phyloP scores from a whole-genome alignment of 2,329 filamentous ascomycete species.

The Malbranchea zuffiana region DNA sequence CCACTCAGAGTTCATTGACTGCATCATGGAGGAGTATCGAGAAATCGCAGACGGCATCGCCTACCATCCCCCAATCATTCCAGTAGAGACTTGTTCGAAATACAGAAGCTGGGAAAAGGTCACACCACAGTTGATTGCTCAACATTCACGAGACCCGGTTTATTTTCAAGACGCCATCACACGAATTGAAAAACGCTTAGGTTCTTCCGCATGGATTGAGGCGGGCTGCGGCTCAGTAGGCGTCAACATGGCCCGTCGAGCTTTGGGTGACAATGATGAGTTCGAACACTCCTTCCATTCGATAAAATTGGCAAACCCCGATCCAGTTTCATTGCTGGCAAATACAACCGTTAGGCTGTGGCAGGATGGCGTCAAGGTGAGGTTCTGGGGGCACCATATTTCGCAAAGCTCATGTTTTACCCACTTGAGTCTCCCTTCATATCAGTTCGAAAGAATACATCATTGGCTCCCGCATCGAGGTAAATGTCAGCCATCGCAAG shows the following conservation, averaged over 20 bases:
- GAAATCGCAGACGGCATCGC: background rate
- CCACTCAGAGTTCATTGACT: background rate
- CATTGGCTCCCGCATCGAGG: no score
- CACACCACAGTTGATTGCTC: constrained; percentile 16
- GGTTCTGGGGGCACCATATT: constrained; percentile 32
- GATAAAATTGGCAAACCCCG: constrained; percentile 5
- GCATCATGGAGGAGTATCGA: background rate
- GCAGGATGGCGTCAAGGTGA: constrained; percentile 27
- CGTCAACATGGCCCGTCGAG: constrained; percentile 22
- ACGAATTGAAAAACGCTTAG: constrained; percentile 25
- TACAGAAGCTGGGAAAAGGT: background rate
- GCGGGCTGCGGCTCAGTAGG: constrained; percentile 31
- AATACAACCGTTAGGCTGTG: constrained; percentile 29
- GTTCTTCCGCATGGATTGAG: constrained; percentile 30
- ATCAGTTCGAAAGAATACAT: constrained; percentile 33
- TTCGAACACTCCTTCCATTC: constrained; percentile 7
- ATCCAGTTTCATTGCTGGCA: constrained; percentile 16
- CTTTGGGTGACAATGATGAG: constrained; percentile 13
- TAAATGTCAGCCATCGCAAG: no score
- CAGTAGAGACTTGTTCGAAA: constrained; percentile 1
- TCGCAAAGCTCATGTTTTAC: constrained; percentile 21
- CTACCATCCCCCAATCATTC: background rate
- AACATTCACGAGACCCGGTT: constrained; percentile 36
- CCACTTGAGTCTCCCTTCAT: constrained; percentile 29
- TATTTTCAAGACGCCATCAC: constrained; percentile 36